Percentiles rank a stretch among this genome's conserved stretches.
phyloP scores from a whole-genome alignment of 495 filamentous ascomycete genomes.

The Cercophora samala region DNA sequence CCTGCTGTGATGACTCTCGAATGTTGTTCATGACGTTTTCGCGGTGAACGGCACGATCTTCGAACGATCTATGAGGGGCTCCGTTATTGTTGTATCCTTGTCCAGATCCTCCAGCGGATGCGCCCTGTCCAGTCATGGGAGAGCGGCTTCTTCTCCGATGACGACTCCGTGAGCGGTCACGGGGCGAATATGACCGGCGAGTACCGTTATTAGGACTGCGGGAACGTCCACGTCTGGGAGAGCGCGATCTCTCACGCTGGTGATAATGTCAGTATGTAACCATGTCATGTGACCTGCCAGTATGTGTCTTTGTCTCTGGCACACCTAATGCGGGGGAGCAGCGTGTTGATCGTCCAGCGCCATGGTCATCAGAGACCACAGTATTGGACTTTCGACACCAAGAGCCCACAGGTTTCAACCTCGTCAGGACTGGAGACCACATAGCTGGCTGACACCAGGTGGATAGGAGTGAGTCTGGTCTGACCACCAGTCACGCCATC shows the following conservation, averaged over 20 bases:
- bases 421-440: background rate
- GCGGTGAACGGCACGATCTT: slow-evolving; percentile 80
- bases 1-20: slow-evolving; percentile 92
- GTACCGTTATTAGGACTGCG: slow-evolving; percentile 42
- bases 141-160: slow-evolving; percentile 69
- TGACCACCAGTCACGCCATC: background rate
- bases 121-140: slow-evolving; percentile 75
- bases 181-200: slow-evolving; percentile 89
- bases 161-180: slow-evolving; percentile 84
- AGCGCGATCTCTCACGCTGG: slow-evolving; percentile 95
- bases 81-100: slow-evolving; percentile 59
- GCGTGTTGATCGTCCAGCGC: background rate
- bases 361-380: background rate
- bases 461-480: background rate
- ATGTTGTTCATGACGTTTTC: slow-evolving; percentile 95
- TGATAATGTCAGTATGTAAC: slow-evolving; percentile 41
- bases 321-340: background rate
- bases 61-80: slow-evolving; percentile 67
- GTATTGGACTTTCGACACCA: background rate
- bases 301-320: slow-evolving; percentile 3
- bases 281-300: background rate
- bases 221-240: slow-evolving; percentile 75
- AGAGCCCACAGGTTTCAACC: background rate
- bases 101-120: slow-evolving; percentile 60
- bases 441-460: background rate